These are phyloP conservation scores for Xylariomycetidae sp. DNA, from an alignment of 2,329 filamentous ascomycete species.

Conservation along the genomic window DNA sequence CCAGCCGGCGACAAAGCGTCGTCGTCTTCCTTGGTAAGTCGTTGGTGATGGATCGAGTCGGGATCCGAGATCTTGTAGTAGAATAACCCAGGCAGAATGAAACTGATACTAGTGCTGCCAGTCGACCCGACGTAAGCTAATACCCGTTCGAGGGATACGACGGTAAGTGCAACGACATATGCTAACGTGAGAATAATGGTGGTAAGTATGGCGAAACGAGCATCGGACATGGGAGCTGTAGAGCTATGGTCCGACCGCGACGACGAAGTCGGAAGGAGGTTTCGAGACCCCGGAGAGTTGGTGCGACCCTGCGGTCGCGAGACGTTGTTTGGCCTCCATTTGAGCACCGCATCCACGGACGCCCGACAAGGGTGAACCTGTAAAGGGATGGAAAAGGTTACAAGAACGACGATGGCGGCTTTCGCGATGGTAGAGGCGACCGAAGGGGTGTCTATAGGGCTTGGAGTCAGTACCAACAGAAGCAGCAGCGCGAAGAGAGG, in stretches of 20 bases:
- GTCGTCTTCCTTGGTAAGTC: conserved; percentile 85
- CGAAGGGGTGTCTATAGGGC: conserved; percentile 56
- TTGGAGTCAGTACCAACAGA: conserved; percentile 2
- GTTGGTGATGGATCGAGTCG: conserved; percentile 78
- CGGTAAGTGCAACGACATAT: conserved; percentile 85
- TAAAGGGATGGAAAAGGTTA: conserved; percentile 92
- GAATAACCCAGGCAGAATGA: conserved; percentile 91
- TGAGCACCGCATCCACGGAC: conserved; percentile 89
- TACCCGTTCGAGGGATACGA: conserved; percentile 82
- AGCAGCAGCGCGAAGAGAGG: not conserved
- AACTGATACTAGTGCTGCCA: conserved; percentile 90
- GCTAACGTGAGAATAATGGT: conserved; percentile 77
- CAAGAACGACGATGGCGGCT: conserved; percentile 89
- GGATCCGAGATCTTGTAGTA: conserved; percentile 98
- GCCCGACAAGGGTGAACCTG: conserved; percentile 95
- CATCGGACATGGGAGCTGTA: conserved; percentile 67
- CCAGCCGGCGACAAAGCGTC: conserved; percentile 56
- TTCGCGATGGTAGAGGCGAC: conserved; percentile 86
- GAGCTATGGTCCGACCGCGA: conserved; percentile 45
- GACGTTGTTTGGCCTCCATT: conserved; percentile 67
- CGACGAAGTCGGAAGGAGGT: conserved; percentile 34
- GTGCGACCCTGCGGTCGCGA: conserved; percentile 33
- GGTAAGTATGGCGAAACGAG: conserved; percentile 84
- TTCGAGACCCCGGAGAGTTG: conserved; percentile 35
- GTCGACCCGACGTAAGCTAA: conserved; percentile 94